Evolutionary conservation across 2,329 filamentous ascomycete genomes (phyloP), one percentile per base, ranked within the genome.

Genomic region (Fusarium penzigii): DNA sequence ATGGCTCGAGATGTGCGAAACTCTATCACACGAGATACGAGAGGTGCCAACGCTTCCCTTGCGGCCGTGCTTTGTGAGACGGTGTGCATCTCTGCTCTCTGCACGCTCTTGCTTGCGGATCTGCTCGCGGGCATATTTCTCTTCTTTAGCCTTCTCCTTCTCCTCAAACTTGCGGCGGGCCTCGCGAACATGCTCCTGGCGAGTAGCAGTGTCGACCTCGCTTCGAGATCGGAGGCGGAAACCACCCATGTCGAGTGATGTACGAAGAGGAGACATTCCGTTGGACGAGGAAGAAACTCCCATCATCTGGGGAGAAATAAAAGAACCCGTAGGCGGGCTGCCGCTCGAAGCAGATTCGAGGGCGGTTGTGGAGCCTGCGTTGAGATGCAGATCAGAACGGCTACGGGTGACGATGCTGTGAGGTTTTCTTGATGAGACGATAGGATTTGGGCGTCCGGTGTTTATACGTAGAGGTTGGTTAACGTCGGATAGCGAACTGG

Each of bases 121-220:
- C 71, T 84, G 78, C 59, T 85, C 81, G 12, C 79, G 78, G 14
- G 80, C 82, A 44, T 82, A 82, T 63, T 85, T 86, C 64, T 85
- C 83, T 36, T 85, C 79, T 69, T 87, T 86, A 48, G 73, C 73
- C 14, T 75, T 75, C 67, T 87, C 83, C 65, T 81, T 83, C 64
- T 84, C 80, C 64, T 85, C 78, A 56, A 86, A 87, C 63, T 82
- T 84, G 61, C 81, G 81, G 48, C 84, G 82, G 5, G 83, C 84
- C 62, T 81, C 79, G 42, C 81, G 78, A 34, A 87, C 80, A 40
- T 83, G 80, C 55, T 85, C 82, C 46, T 78, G 73, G 29, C 81
- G 80, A 1, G 75, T 75, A 12, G 72, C 75, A 6, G 79, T 77
- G 63, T 85, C 81, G 14, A 85, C 71, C 57, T 86, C 83, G 39